A percentile compares a stretch with the other conserved stretches of the same genome.
phyloP scores from a whole-genome alignment of 805 yeast species.

The Candida andamanensis region DNA sequence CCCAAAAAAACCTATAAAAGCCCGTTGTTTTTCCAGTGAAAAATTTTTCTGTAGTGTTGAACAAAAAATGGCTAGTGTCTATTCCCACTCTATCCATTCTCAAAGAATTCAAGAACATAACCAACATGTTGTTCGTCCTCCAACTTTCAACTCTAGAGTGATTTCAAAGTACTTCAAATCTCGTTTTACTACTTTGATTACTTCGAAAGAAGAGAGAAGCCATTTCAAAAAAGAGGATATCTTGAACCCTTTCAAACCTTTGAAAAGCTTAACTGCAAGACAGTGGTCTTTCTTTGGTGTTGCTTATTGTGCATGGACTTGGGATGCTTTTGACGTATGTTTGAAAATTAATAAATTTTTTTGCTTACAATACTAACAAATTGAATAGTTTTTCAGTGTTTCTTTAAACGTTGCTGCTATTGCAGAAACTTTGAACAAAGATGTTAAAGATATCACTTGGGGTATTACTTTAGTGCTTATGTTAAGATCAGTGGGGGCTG shows the following conservation, averaged over 20 bases:
- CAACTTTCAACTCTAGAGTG: slow-evolving; percentile 11
- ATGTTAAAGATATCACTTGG: slow-evolving; percentile 54
- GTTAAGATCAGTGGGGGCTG: slow-evolving; percentile 64
- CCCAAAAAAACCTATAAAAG: no score
- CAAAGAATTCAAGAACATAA: slow-evolving; percentile 15
- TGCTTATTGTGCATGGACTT: slow-evolving; percentile 58
- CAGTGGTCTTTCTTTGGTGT: slow-evolving; percentile 55
- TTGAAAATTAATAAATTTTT: no score
- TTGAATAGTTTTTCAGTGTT: slow-evolving; percentile 55
- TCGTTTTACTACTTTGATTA: slow-evolving; percentile 44
- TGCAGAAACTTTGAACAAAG: slow-evolving; percentile 35
- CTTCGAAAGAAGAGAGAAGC: slow-evolving; percentile 41
- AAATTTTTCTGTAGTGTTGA: no score
- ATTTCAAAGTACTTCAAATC: slow-evolving; percentile 30
- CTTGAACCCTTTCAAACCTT: slow-evolving; percentile 61
- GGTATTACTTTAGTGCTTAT: slow-evolving; percentile 63
- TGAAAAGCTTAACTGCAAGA: slow-evolving; percentile 40
- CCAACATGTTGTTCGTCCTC: slow-evolving; percentile 21
- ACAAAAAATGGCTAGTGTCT: slow-evolving; percentile 4
- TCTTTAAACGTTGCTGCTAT: slow-evolving; percentile 46
- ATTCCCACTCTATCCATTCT: slow-evolving; percentile 3
- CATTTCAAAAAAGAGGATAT: slow-evolving; percentile 32
- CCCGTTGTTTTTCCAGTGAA: no score
- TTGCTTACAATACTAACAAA: no score
- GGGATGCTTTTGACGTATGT: slow-evolving; percentile 66